Evolutionary conservation across 257 asterid genomes (phyloP), one percentile per base, ranked within the genome.

Genomic region (Solanum peruvianum): DNA sequence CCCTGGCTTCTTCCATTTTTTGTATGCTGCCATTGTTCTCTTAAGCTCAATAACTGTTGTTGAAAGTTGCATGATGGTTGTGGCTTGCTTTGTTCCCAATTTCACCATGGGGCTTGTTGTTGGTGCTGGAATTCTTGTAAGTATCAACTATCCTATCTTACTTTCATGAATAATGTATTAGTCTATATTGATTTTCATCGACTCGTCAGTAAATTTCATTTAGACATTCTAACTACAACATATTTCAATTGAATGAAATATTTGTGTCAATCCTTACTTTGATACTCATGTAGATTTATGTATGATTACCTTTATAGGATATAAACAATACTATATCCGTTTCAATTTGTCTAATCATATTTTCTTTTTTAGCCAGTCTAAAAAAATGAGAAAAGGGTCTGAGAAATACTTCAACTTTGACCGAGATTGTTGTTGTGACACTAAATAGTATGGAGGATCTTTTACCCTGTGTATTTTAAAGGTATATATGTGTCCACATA

Each of bases 11-110:
- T 91, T 87, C 85, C 98, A 94, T 89, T 95, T 90, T 86, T 6
- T 87, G 69, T 96, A 90, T 23, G 92, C 96, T 4, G 84, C 86
- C 42, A 78, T 93, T 29, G 97, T 91, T 87, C 96, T 96, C 29
- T 78, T 92, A 1, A 37, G 93, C 88, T 93, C 98, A 87, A 90
- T 96, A 45, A 86, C 98, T 15, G 96, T 93, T 11, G 93, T 95
- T 3, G 99, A 96, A 93, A 93, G 99, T 90, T 94, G 93, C 91
- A 96, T 96, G 98, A 94, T 96, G 98, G 96, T 95, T 21, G 96
- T 96, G 83, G 98, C 98, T 23, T 91, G 98, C 6, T 29, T 96
- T 29, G 99, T 96, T 69, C 98, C 99, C 18, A 96, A 96, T 87
- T 96, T 95, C 97, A 49, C 95, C 89, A 93, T 94, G 98, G 98